These are phyloP conservation scores for Austroboletus novae-zelandiae DNA, from an alignment of 1,284 basidiomycete genomes.

Conservation along the genomic window DNA sequence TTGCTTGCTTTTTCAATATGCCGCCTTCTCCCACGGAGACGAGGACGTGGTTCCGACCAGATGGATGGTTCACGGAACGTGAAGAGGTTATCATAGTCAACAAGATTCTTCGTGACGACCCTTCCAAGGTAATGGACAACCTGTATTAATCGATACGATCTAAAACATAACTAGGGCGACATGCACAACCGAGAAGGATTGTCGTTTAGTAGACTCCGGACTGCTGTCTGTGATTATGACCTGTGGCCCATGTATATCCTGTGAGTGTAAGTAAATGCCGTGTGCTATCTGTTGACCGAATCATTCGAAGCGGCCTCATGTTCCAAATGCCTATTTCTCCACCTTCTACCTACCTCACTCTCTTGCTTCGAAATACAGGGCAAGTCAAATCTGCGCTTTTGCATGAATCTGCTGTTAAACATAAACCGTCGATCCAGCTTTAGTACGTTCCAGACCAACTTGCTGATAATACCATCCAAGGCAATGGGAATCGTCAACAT, in stretches of 20 bases:
- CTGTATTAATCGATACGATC: neutral
- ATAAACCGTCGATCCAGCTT: conserved; percentile 39
- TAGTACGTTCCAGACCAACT: conserved; percentile 56
- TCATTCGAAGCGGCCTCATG: conserved; percentile 35
- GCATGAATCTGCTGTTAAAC: neutral
- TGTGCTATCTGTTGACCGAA: neutral
- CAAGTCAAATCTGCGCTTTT: conserved; percentile 10
- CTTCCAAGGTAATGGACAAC: conserved; percentile 45
- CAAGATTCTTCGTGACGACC: conserved; percentile 67
- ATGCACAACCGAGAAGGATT: conserved; percentile 80
- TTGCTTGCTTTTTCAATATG: conserved; percentile 66
- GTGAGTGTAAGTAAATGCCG: conserved; percentile 20
- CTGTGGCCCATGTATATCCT: conserved; percentile 69
- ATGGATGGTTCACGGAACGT: conserved; percentile 65
- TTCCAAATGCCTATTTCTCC: conserved; percentile 50
- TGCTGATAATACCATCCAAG: conserved; percentile 56
- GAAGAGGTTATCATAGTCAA: conserved; percentile 53
- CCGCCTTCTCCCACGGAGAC: conserved; percentile 67
- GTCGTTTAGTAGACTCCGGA: conserved; percentile 50
- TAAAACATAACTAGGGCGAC: conserved; percentile 39
- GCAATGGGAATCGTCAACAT: conserved; percentile 43
- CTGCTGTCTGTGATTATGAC: conserved; percentile 57
- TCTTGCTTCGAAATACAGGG: conserved; percentile 59
- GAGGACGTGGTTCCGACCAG: conserved; percentile 60
- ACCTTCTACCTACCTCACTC: conserved; percentile 34